Evolutionary conservation across 768 basidiomycete species (phyloP).

Genomic region (Dentipellis sp.): DNA sequence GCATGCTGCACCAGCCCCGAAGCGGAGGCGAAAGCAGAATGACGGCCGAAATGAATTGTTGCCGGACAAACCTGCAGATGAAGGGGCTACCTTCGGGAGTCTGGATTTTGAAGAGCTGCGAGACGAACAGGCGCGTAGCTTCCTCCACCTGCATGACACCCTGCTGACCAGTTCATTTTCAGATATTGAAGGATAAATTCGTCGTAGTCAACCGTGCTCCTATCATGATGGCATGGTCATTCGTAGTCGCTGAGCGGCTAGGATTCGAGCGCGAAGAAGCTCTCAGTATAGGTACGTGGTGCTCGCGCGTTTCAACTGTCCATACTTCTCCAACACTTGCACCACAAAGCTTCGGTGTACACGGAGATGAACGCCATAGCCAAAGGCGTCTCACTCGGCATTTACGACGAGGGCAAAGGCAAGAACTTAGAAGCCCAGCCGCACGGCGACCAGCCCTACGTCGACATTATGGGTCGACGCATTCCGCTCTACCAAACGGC

Average conservation of each 20-base stretch:
- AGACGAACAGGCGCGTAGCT: conserved; percentile 51
- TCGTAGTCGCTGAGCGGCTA: conserved; percentile 73
- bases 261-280: conserved; percentile 88
- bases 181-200: conserved; percentile 48
- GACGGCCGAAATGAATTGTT: conserved; percentile 44
- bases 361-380: conserved; percentile 87
- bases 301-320: background rate
- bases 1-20: conserved; percentile 2
- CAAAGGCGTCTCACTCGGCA: conserved; percentile 78
- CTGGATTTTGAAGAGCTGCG: conserved; percentile 66
- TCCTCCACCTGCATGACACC: background rate
- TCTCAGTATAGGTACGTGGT: conserved; percentile 67
- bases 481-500: conserved; percentile 74
- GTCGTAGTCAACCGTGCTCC: conserved; percentile 86
- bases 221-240: conserved; percentile 91
- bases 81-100: conserved; percentile 39
- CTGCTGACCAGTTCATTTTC: conserved; percentile 2
- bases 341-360: conserved; percentile 77
- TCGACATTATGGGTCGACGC: conserved; percentile 76
- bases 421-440: conserved; percentile 44
- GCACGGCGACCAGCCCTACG: conserved; percentile 68
- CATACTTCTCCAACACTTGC: background rate
- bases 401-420: conserved; percentile 50
- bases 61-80: conserved; percentile 40
- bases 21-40: conserved; percentile 44